Conservation (phyloP, 2,329 filamentous ascomycete species). For the Huntiella abstrusa region DNA sequence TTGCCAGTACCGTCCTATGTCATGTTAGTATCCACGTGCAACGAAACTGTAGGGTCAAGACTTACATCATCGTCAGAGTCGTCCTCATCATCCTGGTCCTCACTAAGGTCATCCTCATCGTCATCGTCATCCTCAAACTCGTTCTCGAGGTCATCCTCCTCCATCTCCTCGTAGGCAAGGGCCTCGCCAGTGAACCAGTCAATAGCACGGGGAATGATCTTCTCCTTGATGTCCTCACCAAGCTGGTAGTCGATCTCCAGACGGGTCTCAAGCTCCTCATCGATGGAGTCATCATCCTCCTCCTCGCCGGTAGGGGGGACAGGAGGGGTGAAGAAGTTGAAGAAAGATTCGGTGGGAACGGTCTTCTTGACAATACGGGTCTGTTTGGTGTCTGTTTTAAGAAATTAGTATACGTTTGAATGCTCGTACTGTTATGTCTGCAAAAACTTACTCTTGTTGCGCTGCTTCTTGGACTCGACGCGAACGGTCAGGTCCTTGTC, state of each 20-base stretch:
- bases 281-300: constrained; percentile 54
- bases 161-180: constrained; percentile 84
- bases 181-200: constrained; percentile 99
- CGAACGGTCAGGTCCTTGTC: constrained; percentile 86
- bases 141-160: constrained; percentile 63
- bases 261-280: constrained; percentile 88
- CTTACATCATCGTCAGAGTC: constrained; percentile 60
- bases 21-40: not conserved
- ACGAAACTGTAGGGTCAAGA: constrained; percentile 4
- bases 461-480: constrained; percentile 97
- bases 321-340: constrained; percentile 97
- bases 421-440: not conserved
- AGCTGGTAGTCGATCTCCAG: constrained; percentile 97
- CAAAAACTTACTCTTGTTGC: constrained; percentile 74
- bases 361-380: constrained; percentile 98
- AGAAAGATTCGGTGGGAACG: constrained; percentile 94
- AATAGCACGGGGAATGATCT: constrained; percentile 92
- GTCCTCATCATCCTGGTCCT: constrained; percentile 69
- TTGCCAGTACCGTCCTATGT: constrained; percentile 65
- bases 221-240: constrained; percentile 99
- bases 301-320: constrained; percentile 59
- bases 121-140: constrained; percentile 87
- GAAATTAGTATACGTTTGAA: not conserved
- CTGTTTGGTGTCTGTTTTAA: constrained; percentile 74
- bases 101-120: constrained; percentile 70